phyloP scores from a whole-genome alignment of 164 flowering plant genomes.

The Kalanchoe fedtschenkoi region DNA sequence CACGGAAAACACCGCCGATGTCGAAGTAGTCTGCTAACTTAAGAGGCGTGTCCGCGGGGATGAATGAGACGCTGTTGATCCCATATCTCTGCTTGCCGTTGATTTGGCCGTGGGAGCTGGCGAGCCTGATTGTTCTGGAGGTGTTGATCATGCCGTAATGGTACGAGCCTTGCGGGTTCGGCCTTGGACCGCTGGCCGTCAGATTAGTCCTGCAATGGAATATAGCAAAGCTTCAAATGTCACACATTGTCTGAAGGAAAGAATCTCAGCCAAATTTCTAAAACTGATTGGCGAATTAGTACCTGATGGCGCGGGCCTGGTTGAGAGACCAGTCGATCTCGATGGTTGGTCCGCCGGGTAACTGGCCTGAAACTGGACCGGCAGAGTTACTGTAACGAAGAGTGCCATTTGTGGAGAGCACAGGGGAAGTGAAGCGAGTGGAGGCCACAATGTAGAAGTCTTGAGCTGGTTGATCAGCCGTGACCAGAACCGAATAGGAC shows the following conservation, averaged over 20 bases:
- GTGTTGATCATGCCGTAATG: slow-evolving; percentile 74
- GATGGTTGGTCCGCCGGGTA: slow-evolving; percentile 76
- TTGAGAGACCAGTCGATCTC: slow-evolving; percentile 77
- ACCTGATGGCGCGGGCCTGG: slow-evolving; percentile 84
- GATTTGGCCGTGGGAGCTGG: slow-evolving; percentile 56
- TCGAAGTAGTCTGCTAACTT: slow-evolving; percentile 74
- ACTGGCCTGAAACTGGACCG: slow-evolving; percentile 45
- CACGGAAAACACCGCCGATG: slow-evolving; percentile 57
- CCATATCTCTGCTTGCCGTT: slow-evolving; percentile 72
- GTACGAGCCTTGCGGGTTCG: slow-evolving; percentile 92
- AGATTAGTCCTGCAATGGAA: slow-evolving; percentile 58
- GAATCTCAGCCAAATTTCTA: background rate
- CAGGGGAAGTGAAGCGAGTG: slow-evolving; percentile 38
- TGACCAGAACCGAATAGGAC: slow-evolving; percentile 66
- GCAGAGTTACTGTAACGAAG: slow-evolving; percentile 60
- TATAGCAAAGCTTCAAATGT: background rate
- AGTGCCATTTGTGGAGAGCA: slow-evolving; percentile 51
- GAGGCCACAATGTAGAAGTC: slow-evolving; percentile 67
- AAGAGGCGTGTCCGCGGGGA: slow-evolving; percentile 65
- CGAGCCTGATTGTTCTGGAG: slow-evolving; percentile 47
- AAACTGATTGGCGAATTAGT: background rate
- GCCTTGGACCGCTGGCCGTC: slow-evolving; percentile 92
- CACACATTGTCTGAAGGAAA: background rate
- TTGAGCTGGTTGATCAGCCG: slow-evolving; percentile 62
- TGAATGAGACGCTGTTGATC: slow-evolving; percentile 68